Conservation (phyloP, 73 alveolate species). For the Stentor roeselii region DNA sequence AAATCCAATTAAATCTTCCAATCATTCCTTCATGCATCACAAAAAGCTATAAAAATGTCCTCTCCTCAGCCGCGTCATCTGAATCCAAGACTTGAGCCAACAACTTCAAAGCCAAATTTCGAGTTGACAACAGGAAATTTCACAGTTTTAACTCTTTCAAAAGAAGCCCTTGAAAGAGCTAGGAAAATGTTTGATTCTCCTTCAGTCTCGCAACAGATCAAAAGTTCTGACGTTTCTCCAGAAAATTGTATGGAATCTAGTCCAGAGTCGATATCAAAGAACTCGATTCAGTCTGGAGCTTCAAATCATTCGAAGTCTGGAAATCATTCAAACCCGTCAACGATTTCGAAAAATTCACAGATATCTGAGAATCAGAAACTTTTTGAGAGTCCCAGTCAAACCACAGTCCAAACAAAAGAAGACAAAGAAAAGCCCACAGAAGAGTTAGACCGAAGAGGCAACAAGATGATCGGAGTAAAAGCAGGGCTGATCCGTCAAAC, state of each 20-base stretch:
- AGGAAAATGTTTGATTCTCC: background rate
- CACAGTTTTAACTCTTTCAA: background rate
- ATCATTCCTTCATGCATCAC: too few relatives aligned
- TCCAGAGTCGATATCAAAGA: background rate
- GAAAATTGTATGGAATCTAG: background rate
- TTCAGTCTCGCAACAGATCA: background rate
- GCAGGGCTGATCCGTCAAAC: background rate
- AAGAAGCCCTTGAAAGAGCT: background rate
- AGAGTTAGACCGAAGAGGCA: background rate
- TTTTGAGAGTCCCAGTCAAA: background rate
- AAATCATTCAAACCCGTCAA: too few relatives aligned
- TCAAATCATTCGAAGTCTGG: too few relatives aligned
- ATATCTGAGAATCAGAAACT: too few relatives aligned
- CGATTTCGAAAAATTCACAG: too few relatives aligned
- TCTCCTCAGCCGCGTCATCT: too few relatives aligned
- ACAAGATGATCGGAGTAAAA: background rate
- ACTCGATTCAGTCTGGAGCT: too few relatives aligned
- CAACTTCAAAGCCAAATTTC: too few relatives aligned
- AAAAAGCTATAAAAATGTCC: too few relatives aligned
- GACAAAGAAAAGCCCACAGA: background rate
- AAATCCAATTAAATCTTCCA: too few relatives aligned
- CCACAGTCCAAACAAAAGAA: background rate
- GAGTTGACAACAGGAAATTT: background rate
- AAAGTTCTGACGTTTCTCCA: too few relatives aligned
- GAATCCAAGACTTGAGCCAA: too few relatives aligned